Evolutionary conservation across 805 yeast species (phyloP), one percentile per base, ranked within the genome.

Genomic region (Metschnikowia hibisci): DNA sequence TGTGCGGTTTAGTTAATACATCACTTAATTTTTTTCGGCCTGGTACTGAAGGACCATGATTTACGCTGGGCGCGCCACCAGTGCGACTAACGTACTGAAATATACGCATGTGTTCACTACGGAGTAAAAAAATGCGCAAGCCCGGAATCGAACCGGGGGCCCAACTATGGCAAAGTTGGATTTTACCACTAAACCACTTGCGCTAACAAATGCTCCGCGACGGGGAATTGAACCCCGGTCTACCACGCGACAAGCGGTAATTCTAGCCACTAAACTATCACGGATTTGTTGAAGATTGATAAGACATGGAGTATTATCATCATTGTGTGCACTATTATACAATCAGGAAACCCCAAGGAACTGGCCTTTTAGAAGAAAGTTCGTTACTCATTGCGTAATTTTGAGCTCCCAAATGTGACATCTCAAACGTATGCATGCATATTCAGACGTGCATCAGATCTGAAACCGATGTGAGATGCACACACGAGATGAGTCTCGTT

Each of bases 71-170:
- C 10, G 39, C 18, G 32, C 26, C 12, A 15, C 7, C 13, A 11
- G 13, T 6, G 26, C 20, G 30, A 14, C 4, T 11, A 12, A n/a
- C 31, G 31, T 39, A 11, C 41, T 32, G 30, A 3, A 16, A 31
- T 15, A 20, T 39, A 39, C 41, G 27, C 25, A 8, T 1, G 1
- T 5, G 12, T 0, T 18, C 14, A 6, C 14, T n/a, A 13, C 20
- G 13, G 13, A 3, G 1, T 11, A 51, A 50, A 49, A 45, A 34
- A 42, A 32, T 51, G 55, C 55, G 55, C 55, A 52, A 52, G 55
- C 55, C 54, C 55, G 55, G 55, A 52, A 50, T 52, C 55, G 55
- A 52, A 52, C 52, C 55, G 48, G 55, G 55, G 49, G 55, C 55
- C 55, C 55, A 50, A 50, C 54, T 51, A 52, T 52, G 55, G 54